A percentile compares a stretch with the other conserved stretches of the same genome.
phyloP scores from a whole-genome alignment of 768 basidiomycete species.

The Pleurotus eryngii region DNA sequence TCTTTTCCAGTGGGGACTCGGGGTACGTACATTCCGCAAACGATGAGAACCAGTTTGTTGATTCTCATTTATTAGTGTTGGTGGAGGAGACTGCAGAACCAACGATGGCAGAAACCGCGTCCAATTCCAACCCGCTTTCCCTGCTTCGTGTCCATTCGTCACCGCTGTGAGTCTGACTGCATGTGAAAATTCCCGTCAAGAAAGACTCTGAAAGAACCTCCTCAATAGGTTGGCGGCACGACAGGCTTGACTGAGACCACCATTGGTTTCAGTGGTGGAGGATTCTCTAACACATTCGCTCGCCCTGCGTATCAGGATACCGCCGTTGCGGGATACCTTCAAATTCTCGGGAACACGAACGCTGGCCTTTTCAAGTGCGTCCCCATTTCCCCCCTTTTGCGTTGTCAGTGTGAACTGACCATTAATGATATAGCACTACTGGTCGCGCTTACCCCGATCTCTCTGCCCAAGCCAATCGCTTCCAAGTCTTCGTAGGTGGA shows the following conservation, averaged over 20 bases:
- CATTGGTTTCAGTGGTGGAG: slow-evolving; percentile 17
- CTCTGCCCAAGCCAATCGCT: slow-evolving; percentile 14
- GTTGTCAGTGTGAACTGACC: not conserved
- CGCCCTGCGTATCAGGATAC: slow-evolving; percentile 21
- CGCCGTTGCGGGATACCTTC: slow-evolving; percentile 16
- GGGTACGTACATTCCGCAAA: slow-evolving; percentile 24
- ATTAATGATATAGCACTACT: slow-evolving; percentile 10
- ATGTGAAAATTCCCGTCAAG: not conserved
- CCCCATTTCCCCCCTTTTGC: not conserved
- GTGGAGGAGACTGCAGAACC: slow-evolving; percentile 45
- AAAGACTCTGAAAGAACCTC: too few species aligned
- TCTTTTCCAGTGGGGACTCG: slow-evolving; percentile 50
- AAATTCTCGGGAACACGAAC: slow-evolving; percentile 12
- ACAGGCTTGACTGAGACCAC: slow-evolving; percentile 9
- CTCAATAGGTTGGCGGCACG: slow-evolving; percentile 10
- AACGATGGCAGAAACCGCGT: slow-evolving; percentile 44
- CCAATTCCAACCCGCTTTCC: slow-evolving; percentile 41
- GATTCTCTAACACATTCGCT: slow-evolving; percentile 24
- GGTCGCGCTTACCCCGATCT: slow-evolving; percentile 19
- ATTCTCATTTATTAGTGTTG: slow-evolving; percentile 49
- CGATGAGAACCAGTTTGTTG: slow-evolving; percentile 29
- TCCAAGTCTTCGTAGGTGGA: slow-evolving; percentile 12
- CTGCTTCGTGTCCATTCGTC: slow-evolving; percentile 28
- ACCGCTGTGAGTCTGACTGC: slow-evolving; percentile 6
- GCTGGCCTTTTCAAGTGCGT: slow-evolving; percentile 16